Evolutionary conservation across 2,329 filamentous ascomycete genomes (phyloP).

Genomic region (Alternaria infectoria): DNA sequence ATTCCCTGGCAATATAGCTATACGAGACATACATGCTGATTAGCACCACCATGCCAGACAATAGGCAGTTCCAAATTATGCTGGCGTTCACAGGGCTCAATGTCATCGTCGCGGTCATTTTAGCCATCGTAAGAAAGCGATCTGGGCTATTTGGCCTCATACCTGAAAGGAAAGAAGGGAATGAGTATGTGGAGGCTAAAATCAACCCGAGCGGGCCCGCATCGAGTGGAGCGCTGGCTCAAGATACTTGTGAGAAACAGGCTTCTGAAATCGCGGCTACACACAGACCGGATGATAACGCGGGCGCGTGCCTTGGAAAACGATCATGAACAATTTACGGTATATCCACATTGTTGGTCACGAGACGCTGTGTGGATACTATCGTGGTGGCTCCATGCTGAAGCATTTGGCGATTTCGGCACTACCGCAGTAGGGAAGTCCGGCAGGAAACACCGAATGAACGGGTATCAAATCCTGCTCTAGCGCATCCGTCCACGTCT

Average conservation of each 20-base stretch:
- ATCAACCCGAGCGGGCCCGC: neutral
- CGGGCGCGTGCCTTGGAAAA: neutral
- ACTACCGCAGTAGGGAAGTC: neutral
- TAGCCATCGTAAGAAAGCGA: slow-evolving; percentile 30
- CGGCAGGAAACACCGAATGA: neutral
- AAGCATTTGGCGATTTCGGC: neutral
- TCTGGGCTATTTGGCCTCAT: slow-evolving; percentile 29
- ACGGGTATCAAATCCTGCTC: neutral
- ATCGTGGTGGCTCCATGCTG: neutral
- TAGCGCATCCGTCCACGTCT: neutral
- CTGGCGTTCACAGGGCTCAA: slow-evolving; percentile 35
- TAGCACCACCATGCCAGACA: slow-evolving; percentile 11
- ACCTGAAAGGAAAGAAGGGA: slow-evolving; percentile 28
- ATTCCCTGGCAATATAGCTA: neutral
- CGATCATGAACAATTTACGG: neutral
- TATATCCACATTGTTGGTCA: neutral
- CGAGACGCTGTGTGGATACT: neutral
- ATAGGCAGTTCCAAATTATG: slow-evolving; percentile 40
- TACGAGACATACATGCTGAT: neutral
- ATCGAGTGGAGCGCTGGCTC: neutral
- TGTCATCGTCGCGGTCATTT: slow-evolving; percentile 25
- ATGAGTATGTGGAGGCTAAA: slow-evolving; percentile 27
- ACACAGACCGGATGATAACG: neutral
- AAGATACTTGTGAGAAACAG: neutral
- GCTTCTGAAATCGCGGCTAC: neutral